Conservation (phyloP, 1,284 basidiomycete genomes). For the Trametes pubescens region DNA sequence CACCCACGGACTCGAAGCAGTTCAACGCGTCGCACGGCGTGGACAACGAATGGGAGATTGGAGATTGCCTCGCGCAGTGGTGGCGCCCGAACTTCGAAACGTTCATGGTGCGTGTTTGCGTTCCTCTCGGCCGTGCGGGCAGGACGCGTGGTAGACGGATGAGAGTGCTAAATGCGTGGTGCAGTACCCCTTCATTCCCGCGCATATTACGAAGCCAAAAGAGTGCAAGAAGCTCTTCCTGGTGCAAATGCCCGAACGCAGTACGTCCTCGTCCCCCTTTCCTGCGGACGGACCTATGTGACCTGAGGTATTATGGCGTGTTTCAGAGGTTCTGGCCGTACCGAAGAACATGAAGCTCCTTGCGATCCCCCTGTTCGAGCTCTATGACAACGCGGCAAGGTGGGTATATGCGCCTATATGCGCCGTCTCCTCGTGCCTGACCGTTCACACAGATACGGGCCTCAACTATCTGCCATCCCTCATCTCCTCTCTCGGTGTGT, state of each 20-base stretch:
- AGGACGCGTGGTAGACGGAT: background rate
- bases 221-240: conserved; percentile 98
- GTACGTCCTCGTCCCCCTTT: conserved; percentile 57
- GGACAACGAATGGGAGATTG: conserved; percentile 94
- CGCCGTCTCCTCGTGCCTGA: conserved; percentile 6
- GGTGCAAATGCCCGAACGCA: conserved; percentile 93
- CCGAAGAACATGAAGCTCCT: conserved; percentile 99
- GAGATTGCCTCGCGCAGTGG: conserved; percentile 95
- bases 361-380: conserved; percentile 94
- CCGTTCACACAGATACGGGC: conserved; percentile 68
- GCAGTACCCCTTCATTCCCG: conserved; percentile 96
- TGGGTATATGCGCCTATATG: conserved; percentile 44
- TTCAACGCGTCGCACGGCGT: conserved; percentile 78
- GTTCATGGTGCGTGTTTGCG: conserved; percentile 81
- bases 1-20: conserved; percentile 68
- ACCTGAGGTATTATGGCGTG: background rate
- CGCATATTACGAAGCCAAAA: conserved; percentile 97
- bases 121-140: background rate
- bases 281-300: background rate
- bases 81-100: conserved; percentile 98
- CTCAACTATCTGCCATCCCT: conserved; percentile 93
- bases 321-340: conserved; percentile 90
- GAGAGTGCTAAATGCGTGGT: conserved; percentile 6
- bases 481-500: conserved; percentile 89
- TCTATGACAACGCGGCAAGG: conserved; percentile 96